Base-by-base conservation (phyloP, 768 basidiomycete genomes). In the Agaricus sinodeliciosus region DNA sequence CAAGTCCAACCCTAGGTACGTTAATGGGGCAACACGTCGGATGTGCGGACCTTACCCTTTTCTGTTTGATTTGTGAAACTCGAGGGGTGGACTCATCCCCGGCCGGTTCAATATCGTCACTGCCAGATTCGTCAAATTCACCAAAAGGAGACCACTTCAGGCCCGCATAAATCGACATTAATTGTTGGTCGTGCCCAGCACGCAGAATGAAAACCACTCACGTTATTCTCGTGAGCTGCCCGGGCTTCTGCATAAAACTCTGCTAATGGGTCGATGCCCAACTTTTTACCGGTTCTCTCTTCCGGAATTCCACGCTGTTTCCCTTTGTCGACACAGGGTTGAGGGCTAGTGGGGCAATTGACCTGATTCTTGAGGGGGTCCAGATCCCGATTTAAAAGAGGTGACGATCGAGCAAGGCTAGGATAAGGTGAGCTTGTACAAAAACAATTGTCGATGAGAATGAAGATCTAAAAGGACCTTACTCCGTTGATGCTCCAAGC, bases 171-270 rank as follows among this genome's bases (percentile, higher is more conserved):
- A 22, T 42, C 18, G 42, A 18, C 8, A 26, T 9, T 25, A 9
- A 36, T 34, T 12, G 41, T 18, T 26, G 28, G 26, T 34, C 42
- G 16, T 22, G 35, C 0, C 19, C 9, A 4, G 15, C 28, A 15
- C 19, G 7, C 8, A 1, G 11, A 31, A 11, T 31, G 31, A 11
- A 11, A 8, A 31, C 11, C 39, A 54, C 39, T 48, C 41, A 54
- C 52, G 18, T 34, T 48, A 26, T 35, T 48, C 7, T 54, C 55
- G 43, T 53, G 58, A 50, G 79, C 75, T 15, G 72, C 77, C 44
- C 66, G 74, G 2, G 85, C 87, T 58, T 73, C 66, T 3, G 68
- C 72, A 59, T 87, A 88, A 59, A 84, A 87, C 56, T 81, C 76
- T 0, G 78, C 77, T 48, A 89, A 67, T 0, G 87, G 84, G 61